These are phyloP conservation scores for Epichloe typhina DNA, from an alignment of 2,329 filamentous ascomycete genomes.

Conservation along the genomic window DNA sequence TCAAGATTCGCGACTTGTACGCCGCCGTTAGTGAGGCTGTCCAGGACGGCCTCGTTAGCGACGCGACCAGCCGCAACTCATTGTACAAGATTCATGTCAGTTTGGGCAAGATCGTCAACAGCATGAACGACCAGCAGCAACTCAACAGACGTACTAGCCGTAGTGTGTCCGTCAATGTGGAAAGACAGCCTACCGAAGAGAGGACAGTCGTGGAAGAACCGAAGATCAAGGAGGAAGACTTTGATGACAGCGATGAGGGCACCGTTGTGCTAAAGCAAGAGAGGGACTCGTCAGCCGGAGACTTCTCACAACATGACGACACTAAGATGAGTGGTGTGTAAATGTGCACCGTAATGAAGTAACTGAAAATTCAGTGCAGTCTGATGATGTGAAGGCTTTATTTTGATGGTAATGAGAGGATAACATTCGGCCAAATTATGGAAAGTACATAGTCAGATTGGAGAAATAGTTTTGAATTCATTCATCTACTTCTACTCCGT, in stretches of 20 bases:
- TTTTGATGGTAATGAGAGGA: not conserved
- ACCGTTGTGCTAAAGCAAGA: constrained; percentile 20
- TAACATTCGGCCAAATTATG: not conserved
- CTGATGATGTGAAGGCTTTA: not conserved
- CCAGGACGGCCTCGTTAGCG: constrained; percentile 45
- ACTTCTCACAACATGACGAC: constrained; percentile 28
- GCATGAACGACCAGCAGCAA: constrained; percentile 33
- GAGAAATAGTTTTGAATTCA: not conserved
- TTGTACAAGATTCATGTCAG: constrained; percentile 56
- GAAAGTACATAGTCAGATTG: not conserved
- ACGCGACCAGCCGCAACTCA: constrained; percentile 48
- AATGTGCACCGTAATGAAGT: not conserved
- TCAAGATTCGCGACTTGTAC: constrained; percentile 45
- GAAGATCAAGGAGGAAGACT: constrained; percentile 36
- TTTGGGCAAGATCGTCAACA: constrained; percentile 54
- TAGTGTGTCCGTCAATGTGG: constrained; percentile 26
- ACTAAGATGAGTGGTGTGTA: constrained; percentile 14
- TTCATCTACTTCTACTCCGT: not conserved
- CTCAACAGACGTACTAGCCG: constrained; percentile 28
- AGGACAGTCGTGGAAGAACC: constrained; percentile 28
- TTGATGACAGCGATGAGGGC: constrained; percentile 21
- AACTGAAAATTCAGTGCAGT: no score
- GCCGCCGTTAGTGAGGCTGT: constrained; percentile 47
- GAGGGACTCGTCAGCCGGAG: constrained; percentile 25
- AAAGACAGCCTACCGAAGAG: constrained; percentile 22